Evolutionary conservation across 129 eudicot species (phyloP), one percentile per base, ranked within the genome.

Genomic region (Flaveria bidentis): DNA sequence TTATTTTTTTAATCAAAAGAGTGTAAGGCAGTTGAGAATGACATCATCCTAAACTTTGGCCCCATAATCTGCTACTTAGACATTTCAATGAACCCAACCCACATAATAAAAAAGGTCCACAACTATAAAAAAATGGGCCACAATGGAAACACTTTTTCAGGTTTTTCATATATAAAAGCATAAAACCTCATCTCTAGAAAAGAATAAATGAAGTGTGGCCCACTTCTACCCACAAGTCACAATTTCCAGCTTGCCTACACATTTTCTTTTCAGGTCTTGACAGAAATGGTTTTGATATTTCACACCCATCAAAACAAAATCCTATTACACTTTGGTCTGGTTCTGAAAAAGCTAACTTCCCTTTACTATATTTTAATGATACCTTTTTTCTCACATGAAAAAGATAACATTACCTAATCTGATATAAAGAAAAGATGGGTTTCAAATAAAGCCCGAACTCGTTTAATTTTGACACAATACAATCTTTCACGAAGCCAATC

Each of bases 231-330:
- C 60, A 73, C 26, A 80, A 67, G 75, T 80, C 70, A 67, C 64
- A 74, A 74, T 72, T 73, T 67, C 63, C 80, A 73, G 84, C 84
- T 73, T 73, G 75, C 70, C 55, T 73, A 45, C 30, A 73, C 62
- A 80, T 73, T 73, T 57, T 74, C 79, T 57, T 51, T 63, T 66
- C 51, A 42, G 18, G 17, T 18, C 75, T 41, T 80, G 79, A 65
- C 79, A 80, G 9, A 53, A 51, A 17, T 66, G 60, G 66, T 80
- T 65, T 18, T 53, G 75, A 80, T 9, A 80, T 80, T 65, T 80
- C 67, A 42, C 44, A 60, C 67, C 79, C 79, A 74, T 2, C 69
- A 67, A 73, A 74, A 73, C 64, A 68, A 67, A 74, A 56, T 56
- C 71, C 74, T 30, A 8, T 71, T 39, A 62, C 82, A 46, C 61